Evolutionary conservation across 73 alveolate species (phyloP).

Genomic region (Diophrys sp.): DNA sequence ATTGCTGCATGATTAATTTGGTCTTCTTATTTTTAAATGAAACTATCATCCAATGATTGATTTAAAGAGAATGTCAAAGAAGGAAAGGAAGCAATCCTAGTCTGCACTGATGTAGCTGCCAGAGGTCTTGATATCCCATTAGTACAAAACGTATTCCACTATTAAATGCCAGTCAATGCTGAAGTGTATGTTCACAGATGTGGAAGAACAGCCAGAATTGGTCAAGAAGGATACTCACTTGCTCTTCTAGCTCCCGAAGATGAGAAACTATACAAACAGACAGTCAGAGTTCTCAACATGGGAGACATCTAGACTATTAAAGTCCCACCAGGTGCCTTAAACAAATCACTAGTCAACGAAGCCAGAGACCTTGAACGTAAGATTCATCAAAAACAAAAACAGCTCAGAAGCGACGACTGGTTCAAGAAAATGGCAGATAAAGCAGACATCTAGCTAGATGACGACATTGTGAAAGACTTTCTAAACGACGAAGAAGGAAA

Average conservation of each 20-base stretch:
- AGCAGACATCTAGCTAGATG: conserved; percentile 33
- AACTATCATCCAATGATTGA: too few species aligned
- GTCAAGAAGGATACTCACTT: conserved; percentile 79
- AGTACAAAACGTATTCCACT: conserved; percentile 92
- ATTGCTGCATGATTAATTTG: too few species aligned
- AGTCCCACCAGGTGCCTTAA: conserved; percentile 5
- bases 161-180: conserved; percentile 88
- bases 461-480: conserved; percentile 10
- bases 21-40: too few species aligned
- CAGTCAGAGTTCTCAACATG: conserved; percentile 36
- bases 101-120: conserved; percentile 98
- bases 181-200: conserved; percentile 96
- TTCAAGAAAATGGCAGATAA: conserved; percentile 24
- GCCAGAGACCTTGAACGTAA: conserved; percentile 38
- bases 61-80: background rate
- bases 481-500: conserved; percentile 4
- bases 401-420: conserved; percentile 31
- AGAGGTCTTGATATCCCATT: conserved; percentile 96
- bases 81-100: conserved; percentile 65
- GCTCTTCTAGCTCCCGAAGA: conserved; percentile 92
- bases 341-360: conserved; percentile 19
- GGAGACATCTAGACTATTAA: conserved; percentile 4
- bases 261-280: conserved; percentile 47
- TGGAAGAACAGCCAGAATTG: conserved; percentile 98
- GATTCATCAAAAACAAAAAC: conserved; percentile 18